Percentiles rank a stretch among this genome's conserved stretches.
Evolutionary conservation across 1,284 basidiomycete species (phyloP).

Genomic region (Heterobasidion irregulare): DNA sequence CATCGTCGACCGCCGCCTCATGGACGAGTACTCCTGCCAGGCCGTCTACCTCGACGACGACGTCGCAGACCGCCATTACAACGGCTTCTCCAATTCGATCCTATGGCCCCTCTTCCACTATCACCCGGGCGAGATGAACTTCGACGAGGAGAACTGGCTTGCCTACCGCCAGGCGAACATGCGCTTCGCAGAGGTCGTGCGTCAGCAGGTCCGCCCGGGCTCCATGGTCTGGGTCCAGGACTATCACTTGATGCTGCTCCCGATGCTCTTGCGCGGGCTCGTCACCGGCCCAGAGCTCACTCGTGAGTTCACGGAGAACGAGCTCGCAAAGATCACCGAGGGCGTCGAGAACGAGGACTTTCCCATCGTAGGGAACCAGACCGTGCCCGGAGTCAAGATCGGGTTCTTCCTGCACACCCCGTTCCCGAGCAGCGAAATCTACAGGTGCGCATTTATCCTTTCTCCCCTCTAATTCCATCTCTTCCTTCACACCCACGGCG

Average conservation of each 20-base stretch:
- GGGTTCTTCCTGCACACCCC: slow-evolving; percentile 99
- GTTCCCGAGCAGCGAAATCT: slow-evolving; percentile 97
- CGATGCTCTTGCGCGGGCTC: slow-evolving; percentile 86
- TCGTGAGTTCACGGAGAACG: slow-evolving; percentile 56
- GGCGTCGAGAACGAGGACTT: slow-evolving; percentile 59
- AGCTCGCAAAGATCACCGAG: slow-evolving; percentile 71
- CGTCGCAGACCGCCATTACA: slow-evolving; percentile 96
- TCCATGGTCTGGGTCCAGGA: slow-evolving; percentile 99
- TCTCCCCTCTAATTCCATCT: background rate
- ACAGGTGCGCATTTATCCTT: slow-evolving; percentile 53
- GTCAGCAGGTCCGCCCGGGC: slow-evolving; percentile 69
- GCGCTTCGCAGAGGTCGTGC: slow-evolving; percentile 87
- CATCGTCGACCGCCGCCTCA: slow-evolving; percentile 80
- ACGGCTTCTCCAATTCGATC: slow-evolving; percentile 98
- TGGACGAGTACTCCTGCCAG: slow-evolving; percentile 94
- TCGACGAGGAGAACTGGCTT: slow-evolving; percentile 97
- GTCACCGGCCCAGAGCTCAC: slow-evolving; percentile 65
- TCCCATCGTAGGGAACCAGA: slow-evolving; percentile 25
- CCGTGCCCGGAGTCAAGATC: slow-evolving; percentile 71
- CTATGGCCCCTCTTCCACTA: slow-evolving; percentile 99
- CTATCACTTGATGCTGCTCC: slow-evolving; percentile 96
- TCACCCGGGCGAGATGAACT: slow-evolving; percentile 98
- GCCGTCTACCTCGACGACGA: slow-evolving; percentile 98
- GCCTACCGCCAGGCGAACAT: slow-evolving; percentile 97
- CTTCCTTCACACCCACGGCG: no score